Percentiles rank a stretch among this genome's conserved stretches.
These are phyloP conservation scores for Penicillium herquei DNA, from an alignment of 495 filamentous ascomycete genomes.

Conservation along the genomic window DNA sequence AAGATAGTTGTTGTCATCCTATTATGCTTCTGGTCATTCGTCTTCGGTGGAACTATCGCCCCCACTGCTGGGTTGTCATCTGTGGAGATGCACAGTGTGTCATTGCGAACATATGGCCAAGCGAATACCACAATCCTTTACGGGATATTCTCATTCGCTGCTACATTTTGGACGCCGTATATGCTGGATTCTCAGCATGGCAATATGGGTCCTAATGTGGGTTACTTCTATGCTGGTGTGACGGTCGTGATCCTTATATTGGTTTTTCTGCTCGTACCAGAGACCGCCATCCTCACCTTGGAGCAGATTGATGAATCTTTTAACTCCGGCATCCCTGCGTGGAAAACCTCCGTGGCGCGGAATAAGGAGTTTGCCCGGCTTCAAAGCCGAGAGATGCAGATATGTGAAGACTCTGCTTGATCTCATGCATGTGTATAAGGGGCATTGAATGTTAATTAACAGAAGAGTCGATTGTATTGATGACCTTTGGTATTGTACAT, in stretches of 20 bases:
- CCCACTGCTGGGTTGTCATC: conserved; percentile 19
- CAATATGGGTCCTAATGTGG: conserved; percentile 30
- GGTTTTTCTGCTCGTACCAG: conserved; percentile 25
- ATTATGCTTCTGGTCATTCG: conserved; percentile 28
- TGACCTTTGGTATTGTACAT: too few relatives aligned
- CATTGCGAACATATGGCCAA: conserved; percentile 32
- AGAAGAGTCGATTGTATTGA: too few relatives aligned
- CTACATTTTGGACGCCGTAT: conserved; percentile 31
- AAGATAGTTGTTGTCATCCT: conserved; percentile 25
- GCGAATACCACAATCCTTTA: conserved; percentile 26
- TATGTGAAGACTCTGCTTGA: conserved; percentile 3
- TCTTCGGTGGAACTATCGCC: conserved; percentile 29
- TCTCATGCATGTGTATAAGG: not conserved
- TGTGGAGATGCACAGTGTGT: conserved; percentile 32
- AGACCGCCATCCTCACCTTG: conserved; percentile 27
- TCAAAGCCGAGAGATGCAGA: not conserved
- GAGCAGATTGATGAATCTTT: conserved; percentile 33
- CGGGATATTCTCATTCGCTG: conserved; percentile 27
- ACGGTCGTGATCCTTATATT: conserved; percentile 19
- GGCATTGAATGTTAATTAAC: not conserved
- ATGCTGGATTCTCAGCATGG: conserved; percentile 28
- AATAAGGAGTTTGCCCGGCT: conserved; percentile 15
- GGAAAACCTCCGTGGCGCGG: conserved; percentile 21
- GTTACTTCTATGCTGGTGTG: conserved; percentile 31
- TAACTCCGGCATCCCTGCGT: conserved; percentile 19